Evolutionary conservation across 2,329 filamentous ascomycete species (phyloP).

Genomic region (Fusarium staphyleae): DNA sequence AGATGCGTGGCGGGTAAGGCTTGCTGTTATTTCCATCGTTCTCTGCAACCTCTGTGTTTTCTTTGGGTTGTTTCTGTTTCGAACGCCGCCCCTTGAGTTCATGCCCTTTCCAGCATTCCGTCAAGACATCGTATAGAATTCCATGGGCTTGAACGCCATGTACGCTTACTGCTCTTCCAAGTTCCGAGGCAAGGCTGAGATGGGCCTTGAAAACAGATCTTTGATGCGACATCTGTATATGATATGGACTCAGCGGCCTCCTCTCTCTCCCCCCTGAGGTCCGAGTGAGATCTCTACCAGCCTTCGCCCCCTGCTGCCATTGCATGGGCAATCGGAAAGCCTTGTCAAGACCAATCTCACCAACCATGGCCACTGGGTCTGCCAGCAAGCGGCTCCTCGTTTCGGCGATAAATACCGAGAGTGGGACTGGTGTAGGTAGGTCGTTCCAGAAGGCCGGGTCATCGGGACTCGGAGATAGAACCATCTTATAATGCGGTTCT

Average conservation of each 20-base stretch:
- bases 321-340: slow-evolving; percentile 72
- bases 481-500: slow-evolving; percentile 24
- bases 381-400: slow-evolving; percentile 61
- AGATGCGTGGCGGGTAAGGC: slow-evolving; percentile 81
- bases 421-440: slow-evolving; percentile 64
- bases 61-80: slow-evolving; percentile 35
- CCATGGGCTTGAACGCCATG: slow-evolving; percentile 79
- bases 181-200: slow-evolving; percentile 69
- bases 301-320: slow-evolving; percentile 51
- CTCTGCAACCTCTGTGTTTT: slow-evolving; percentile 23
- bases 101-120: slow-evolving; percentile 68
- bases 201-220: slow-evolving; percentile 68
- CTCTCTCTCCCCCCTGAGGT: slow-evolving; percentile 74
- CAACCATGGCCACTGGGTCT: slow-evolving; percentile 69
- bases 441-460: slow-evolving; percentile 38
- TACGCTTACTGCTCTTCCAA: slow-evolving; percentile 67
- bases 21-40: slow-evolving; percentile 35
- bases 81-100: slow-evolving; percentile 64
- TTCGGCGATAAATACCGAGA: slow-evolving; percentile 63
- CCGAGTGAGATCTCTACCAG: slow-evolving; percentile 43
- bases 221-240: slow-evolving; percentile 72
- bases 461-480: slow-evolving; percentile 22
- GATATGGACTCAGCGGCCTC: slow-evolving; percentile 68
- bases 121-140: slow-evolving; percentile 66
- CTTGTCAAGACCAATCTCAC: slow-evolving; percentile 78